Evolutionary conservation across 768 basidiomycete species (phyloP).

Genomic region (Podaxis sp.): DNA sequence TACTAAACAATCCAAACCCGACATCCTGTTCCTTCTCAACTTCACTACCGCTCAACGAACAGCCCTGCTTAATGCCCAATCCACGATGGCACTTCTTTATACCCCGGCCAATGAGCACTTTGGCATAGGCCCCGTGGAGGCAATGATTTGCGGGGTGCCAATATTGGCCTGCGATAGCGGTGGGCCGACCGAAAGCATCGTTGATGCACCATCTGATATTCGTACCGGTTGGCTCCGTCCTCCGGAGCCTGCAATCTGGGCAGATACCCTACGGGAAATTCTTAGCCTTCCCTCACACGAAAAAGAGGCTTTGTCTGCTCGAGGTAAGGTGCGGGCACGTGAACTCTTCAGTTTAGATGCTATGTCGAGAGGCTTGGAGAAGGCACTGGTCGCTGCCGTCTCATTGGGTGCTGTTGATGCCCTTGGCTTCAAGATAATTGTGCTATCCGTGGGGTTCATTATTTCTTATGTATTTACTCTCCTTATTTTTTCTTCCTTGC

Average conservation of each 20-base stretch:
- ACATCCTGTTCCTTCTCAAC: constrained; percentile 89
- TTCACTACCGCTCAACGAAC: constrained; percentile 85
- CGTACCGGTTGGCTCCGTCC: constrained; percentile 79
- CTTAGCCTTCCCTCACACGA: constrained; percentile 42
- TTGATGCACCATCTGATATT: constrained; percentile 32
- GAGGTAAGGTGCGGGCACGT: constrained; percentile 62
- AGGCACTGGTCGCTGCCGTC: constrained; percentile 52
- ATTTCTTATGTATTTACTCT: constrained; percentile 26
- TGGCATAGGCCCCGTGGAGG: constrained; percentile 95
- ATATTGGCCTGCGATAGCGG: constrained; percentile 86
- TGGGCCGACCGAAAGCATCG: constrained; percentile 87
- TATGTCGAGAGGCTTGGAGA: constrained; percentile 64
- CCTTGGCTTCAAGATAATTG: constrained; percentile 21
- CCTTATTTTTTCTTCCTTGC: neutral
- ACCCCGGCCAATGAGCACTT: constrained; percentile 97
- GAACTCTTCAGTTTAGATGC: constrained; percentile 74
- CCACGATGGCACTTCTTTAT: constrained; percentile 79
- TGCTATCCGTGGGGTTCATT: constrained; percentile 32
- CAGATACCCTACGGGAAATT: constrained; percentile 62
- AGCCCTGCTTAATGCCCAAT: constrained; percentile 66
- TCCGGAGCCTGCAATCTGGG: constrained; percentile 70
- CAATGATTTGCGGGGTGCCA: constrained; percentile 88
- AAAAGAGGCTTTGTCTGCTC: constrained; percentile 45
- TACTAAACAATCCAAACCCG: constrained; percentile 34
- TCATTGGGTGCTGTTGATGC: constrained; percentile 46